Conservation (phyloP, 768 basidiomycete species). For the Saitozyma sp. region DNA sequence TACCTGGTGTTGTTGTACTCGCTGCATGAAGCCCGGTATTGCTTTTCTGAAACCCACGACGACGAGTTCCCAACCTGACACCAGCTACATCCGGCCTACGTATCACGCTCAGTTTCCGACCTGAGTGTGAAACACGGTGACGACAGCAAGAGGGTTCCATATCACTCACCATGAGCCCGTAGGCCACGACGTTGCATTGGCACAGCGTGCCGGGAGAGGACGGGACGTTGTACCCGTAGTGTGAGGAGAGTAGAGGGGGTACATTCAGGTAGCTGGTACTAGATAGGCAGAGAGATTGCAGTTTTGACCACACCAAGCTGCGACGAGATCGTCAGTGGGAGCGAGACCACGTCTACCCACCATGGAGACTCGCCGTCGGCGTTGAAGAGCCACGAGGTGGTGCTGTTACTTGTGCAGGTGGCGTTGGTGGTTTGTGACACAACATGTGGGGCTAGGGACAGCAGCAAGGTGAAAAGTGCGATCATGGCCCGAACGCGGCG, state of each 20-base stretch:
- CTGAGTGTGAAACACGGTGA: no score
- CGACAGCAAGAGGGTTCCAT: no score
- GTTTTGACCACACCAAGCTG: slow-evolving; percentile 38
- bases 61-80: slow-evolving; percentile 14
- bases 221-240: slow-evolving; percentile 33
- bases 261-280: slow-evolving; percentile 31
- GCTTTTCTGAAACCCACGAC: slow-evolving; percentile 14
- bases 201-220: slow-evolving; percentile 14
- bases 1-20: slow-evolving; percentile 14
- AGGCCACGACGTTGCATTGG: slow-evolving; percentile 38
- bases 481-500: neutral
- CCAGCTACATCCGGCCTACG: slow-evolving; percentile 21
- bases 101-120: slow-evolving; percentile 8
- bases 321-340: neutral
- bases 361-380: slow-evolving; percentile 37
- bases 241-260: slow-evolving; percentile 29
- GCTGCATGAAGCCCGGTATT: slow-evolving; percentile 5
- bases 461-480: neutral
- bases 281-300: slow-evolving; percentile 41
- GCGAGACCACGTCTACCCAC: slow-evolving; percentile 17
- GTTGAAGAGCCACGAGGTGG: slow-evolving; percentile 39
- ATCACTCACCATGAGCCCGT: slow-evolving; percentile 36
- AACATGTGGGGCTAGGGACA: neutral
- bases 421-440: slow-evolving; percentile 34
- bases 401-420: slow-evolving; percentile 18